Percentiles rank a stretch among this genome's conserved stretches.
These are phyloP conservation scores for Aspergillus udagawae DNA, from an alignment of 2,329 filamentous ascomycete genomes.

Conservation along the genomic window DNA sequence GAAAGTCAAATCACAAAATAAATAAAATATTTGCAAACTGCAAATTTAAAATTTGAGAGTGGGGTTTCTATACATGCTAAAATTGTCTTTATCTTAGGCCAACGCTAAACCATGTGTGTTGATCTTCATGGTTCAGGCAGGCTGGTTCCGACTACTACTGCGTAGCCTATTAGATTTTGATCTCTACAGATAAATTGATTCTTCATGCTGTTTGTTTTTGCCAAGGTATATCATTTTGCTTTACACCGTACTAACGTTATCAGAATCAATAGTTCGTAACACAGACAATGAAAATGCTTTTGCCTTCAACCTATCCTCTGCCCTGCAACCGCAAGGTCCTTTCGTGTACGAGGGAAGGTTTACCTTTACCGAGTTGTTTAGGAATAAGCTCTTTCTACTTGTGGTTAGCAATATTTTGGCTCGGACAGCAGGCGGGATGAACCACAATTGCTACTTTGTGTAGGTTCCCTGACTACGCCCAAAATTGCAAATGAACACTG, in stretches of 20 bases:
- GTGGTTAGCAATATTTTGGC: not conserved
- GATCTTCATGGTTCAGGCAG: not conserved
- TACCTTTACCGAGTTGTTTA: not conserved
- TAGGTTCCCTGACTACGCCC: not conserved
- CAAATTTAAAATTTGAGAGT: not conserved
- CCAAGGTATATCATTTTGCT: no score
- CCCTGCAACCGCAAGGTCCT: not conserved
- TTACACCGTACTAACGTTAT: no score
- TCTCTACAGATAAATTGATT: not conserved
- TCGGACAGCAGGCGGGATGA: not conserved
- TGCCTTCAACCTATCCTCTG: not conserved
- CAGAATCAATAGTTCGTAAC: not conserved
- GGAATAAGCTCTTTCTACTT: not conserved
- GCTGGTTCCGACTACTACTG: not conserved
- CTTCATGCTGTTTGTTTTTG: not conserved
- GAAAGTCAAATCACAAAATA: not conserved
- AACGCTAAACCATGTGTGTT: not conserved
- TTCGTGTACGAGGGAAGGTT: not conserved
- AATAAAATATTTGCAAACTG: not conserved
- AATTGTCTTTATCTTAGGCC: not conserved
- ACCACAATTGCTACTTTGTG: not conserved
- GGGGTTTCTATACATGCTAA: not conserved
- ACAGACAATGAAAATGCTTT: not conserved
- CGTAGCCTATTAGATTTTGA: not conserved
- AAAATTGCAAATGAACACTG: not conserved